These are phyloP conservation scores for Onygenales sp. DNA, from an alignment of 2,329 filamentous ascomycete genomes.

Conservation along the genomic window DNA sequence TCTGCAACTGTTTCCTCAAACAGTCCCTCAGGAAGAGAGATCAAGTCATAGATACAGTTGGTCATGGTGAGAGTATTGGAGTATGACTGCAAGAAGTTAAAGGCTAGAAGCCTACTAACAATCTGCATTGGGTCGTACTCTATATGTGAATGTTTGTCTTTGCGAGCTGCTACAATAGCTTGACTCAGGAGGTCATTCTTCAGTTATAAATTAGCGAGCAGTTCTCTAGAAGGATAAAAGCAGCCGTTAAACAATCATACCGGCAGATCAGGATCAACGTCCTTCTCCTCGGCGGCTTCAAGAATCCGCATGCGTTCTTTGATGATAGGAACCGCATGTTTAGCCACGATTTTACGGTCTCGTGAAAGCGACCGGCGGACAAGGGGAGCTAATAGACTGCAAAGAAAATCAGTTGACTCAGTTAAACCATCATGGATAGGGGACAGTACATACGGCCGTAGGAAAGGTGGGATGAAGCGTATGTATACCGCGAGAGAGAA, in stretches of 20 bases:
- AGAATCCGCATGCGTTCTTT: conserved; percentile 11
- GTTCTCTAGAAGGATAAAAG: neutral
- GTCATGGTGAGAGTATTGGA: conserved; percentile 9
- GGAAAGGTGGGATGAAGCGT: conserved; percentile 10
- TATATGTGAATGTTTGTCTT: conserved; percentile 8
- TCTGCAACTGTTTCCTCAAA: conserved; percentile 7
- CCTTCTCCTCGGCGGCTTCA: conserved; percentile 1
- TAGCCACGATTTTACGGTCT: conserved; percentile 1
- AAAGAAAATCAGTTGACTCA: neutral
- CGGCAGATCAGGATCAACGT: neutral
- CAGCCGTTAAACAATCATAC: too few relatives aligned
- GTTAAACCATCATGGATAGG: neutral
- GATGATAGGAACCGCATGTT: conserved; percentile 7
- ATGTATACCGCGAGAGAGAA: conserved; percentile 11
- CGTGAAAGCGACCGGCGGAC: neutral
- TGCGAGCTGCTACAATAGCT: conserved; percentile 9
- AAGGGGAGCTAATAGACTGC: neutral
- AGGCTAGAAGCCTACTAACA: conserved; percentile 3
- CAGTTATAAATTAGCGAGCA: neutral
- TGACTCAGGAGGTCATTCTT: conserved; percentile 7
- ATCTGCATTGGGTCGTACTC: conserved; percentile 9
- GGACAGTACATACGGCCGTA: conserved; percentile 1
- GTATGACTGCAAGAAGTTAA: conserved; percentile 8
- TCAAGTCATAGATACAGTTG: conserved; percentile 12
- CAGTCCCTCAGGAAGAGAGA: conserved; percentile 3